Percentiles rank a stretch among this genome's conserved stretches.
phyloP scores from a whole-genome alignment of 768 basidiomycete species.

The Xerocomus potaroensis region DNA sequence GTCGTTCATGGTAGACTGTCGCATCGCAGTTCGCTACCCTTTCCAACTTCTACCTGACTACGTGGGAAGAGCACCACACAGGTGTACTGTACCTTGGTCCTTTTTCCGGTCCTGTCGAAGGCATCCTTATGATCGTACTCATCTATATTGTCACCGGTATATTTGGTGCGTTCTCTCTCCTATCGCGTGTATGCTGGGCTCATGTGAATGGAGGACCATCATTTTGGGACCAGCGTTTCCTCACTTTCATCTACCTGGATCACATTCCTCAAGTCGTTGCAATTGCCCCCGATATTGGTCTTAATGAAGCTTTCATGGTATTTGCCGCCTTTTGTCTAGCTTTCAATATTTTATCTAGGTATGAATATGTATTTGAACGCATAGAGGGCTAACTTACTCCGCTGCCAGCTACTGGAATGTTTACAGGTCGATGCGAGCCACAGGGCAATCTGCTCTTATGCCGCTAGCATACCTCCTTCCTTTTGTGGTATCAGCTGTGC shows the following conservation, averaged over 20 bases:
- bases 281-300: conserved; percentile 57
- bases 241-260: conserved; percentile 55
- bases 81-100: conserved; percentile 88
- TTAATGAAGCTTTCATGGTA: conserved; percentile 88
- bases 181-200: background rate
- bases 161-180: conserved; percentile 46
- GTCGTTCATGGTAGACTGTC: conserved; percentile 97
- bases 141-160: conserved; percentile 79
- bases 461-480: conserved; percentile 80
- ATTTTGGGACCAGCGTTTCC: conserved; percentile 75
- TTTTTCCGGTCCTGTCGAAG: conserved; percentile 96
- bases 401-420: conserved; percentile 75
- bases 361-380: background rate
- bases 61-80: conserved; percentile 87
- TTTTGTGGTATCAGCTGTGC: conserved; percentile 62
- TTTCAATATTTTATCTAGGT: conserved; percentile 80
- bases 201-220: conserved; percentile 50
- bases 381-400: conserved; percentile 3
- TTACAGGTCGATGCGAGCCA: conserved; percentile 47
- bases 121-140: conserved; percentile 78
- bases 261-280: conserved; percentile 42
- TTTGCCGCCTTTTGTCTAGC: conserved; percentile 66
- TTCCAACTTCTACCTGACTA: conserved; percentile 69
- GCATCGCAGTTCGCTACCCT: conserved; percentile 70
- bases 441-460: conserved; percentile 37